phyloP scores from a whole-genome alignment of 1,284 basidiomycete species.

The Afroboletus lepidellus region DNA sequence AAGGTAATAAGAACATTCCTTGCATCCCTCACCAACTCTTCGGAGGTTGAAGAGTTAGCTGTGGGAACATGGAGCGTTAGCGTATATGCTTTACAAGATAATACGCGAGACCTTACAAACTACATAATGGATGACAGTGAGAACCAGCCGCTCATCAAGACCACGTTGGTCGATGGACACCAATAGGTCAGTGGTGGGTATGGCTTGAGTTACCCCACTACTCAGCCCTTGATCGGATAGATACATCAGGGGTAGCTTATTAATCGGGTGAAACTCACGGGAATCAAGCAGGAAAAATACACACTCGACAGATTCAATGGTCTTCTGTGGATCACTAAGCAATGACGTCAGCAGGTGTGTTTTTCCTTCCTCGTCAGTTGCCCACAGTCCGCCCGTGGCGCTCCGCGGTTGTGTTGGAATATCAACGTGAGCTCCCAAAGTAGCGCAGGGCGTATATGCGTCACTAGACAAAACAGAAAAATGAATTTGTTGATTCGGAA shows the following conservation, averaged over 20 bases:
- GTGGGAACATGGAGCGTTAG: not conserved
- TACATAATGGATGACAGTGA: not conserved
- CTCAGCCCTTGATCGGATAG: not conserved
- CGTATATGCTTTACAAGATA: not conserved
- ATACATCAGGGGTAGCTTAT: not conserved
- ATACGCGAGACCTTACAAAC: not conserved
- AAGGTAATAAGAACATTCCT: not conserved
- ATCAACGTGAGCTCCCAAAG: not conserved
- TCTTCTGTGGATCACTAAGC: not conserved
- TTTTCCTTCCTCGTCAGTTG: not conserved
- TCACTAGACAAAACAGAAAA: not conserved
- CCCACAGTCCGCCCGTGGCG: not conserved
- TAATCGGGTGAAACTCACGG: not conserved
- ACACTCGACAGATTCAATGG: not conserved
- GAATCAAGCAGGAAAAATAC: constrained; percentile 8
- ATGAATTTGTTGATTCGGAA: constrained; percentile 20
- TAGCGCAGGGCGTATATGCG: constrained; percentile 12
- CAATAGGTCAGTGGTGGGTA: too few relatives aligned
- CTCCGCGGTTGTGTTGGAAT: not conserved
- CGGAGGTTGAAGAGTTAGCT: not conserved
- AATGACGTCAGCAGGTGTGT: not conserved
- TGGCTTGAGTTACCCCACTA: not conserved
- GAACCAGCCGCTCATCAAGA: constrained; percentile 6
- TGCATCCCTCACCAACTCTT: not conserved
- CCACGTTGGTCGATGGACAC: too few relatives aligned